A percentile compares a stretch with the other conserved stretches of the same genome.
Conservation (phyloP, 2,329 filamentous ascomycete species). For the Epichloe baconii region DNA sequence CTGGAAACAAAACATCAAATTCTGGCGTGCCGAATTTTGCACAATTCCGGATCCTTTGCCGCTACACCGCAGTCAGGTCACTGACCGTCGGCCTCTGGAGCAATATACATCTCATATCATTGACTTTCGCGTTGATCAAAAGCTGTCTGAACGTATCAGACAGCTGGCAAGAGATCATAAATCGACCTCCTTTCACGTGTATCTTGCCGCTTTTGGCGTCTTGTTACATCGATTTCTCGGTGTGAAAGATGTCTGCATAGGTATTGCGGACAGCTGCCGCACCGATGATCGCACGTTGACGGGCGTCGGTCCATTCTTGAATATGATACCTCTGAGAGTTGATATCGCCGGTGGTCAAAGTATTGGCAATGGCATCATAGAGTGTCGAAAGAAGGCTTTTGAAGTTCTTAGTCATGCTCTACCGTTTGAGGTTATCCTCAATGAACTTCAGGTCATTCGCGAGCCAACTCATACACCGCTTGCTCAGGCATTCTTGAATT, state of each 20-base stretch:
- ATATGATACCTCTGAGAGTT: constrained; percentile 34
- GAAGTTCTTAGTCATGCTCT: constrained; percentile 18
- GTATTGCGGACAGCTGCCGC: constrained; percentile 20
- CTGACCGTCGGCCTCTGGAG: background rate
- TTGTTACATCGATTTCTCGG: constrained; percentile 23
- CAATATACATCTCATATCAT: background rate
- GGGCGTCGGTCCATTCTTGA: constrained; percentile 32
- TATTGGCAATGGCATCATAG: constrained; percentile 11
- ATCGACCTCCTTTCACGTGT: constrained; percentile 29
- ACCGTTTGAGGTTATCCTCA: constrained; percentile 32
- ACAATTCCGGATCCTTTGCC: background rate
- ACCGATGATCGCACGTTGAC: constrained; percentile 23
- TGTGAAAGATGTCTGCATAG: constrained; percentile 29
- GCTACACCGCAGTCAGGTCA: background rate
- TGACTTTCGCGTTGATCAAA: too few relatives aligned
- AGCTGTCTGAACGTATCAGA: background rate
- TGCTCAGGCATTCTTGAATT: constrained; percentile 35
- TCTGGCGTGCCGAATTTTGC: background rate
- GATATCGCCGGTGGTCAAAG: constrained; percentile 6
- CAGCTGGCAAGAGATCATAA: background rate
- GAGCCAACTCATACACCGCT: constrained; percentile 26
- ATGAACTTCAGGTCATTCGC: constrained; percentile 26
- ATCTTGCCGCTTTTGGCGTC: constrained; percentile 26
- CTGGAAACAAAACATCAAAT: background rate
- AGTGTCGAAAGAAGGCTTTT: constrained; percentile 15